These are phyloP conservation scores for Mycena indigotica DNA, from an alignment of 768 basidiomycete genomes.

Conservation along the genomic window DNA sequence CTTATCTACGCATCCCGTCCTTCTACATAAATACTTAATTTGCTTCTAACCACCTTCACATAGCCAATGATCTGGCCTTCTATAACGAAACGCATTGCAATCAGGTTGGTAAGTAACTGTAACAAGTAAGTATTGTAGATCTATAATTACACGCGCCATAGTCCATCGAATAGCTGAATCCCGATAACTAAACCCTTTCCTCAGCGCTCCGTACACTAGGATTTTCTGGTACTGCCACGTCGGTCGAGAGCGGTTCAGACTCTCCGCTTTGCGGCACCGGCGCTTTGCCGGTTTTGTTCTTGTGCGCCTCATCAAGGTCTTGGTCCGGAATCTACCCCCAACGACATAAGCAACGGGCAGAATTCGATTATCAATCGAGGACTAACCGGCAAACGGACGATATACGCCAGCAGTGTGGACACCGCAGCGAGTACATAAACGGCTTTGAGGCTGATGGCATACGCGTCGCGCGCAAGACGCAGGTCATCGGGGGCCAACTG, in stretches of 20 bases:
- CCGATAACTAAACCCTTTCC: not conserved
- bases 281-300: not conserved
- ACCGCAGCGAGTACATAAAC: slow-evolving; percentile 58
- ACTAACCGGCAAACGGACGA: slow-evolving; percentile 54
- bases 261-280: too few species aligned
- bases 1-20: too few species aligned
- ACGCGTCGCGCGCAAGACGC: slow-evolving; percentile 53
- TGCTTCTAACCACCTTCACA: too few species aligned
- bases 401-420: slow-evolving; percentile 52
- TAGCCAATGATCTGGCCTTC: too few species aligned
- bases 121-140: not conserved
- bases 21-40: too few species aligned
- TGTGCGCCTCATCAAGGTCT: slow-evolving; percentile 1
- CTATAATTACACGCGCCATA: not conserved
- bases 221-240: not conserved
- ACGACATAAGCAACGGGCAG: not conserved
- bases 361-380: not conserved
- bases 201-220: not conserved
- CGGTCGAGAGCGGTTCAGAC: not conserved
- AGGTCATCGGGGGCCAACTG: slow-evolving; percentile 50
- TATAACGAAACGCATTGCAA: too few species aligned
- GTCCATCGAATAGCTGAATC: not conserved
- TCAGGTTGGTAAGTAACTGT: too few species aligned
- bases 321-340: slow-evolving; percentile 27
- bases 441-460: slow-evolving; percentile 49